These are phyloP conservation scores for Pistacia atlantica DNA, from an alignment of 345 rosid genomes.

Conservation along the genomic window DNA sequence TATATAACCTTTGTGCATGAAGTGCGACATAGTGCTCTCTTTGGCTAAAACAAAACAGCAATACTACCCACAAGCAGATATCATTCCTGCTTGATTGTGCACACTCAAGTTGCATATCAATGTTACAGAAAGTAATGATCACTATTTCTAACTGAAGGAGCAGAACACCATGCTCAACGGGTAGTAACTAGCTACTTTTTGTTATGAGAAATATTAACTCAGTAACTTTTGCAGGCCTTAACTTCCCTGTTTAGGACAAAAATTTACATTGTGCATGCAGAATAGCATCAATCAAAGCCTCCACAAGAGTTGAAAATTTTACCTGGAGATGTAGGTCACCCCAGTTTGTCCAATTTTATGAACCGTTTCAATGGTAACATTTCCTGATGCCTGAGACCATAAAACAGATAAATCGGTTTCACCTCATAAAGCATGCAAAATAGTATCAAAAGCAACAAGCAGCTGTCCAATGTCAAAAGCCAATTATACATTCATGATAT, in stretches of 20 bases:
- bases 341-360: slow-evolving; percentile 94
- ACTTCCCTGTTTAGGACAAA: not conserved
- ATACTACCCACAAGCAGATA: no score
- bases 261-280: not conserved
- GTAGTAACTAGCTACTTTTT: no score
- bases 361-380: slow-evolving; percentile 87
- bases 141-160: not conserved
- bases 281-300: slow-evolving; percentile 1
- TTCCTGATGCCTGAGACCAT: slow-evolving; percentile 82
- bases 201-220: not conserved
- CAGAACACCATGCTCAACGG: not conserved
- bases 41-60: not conserved
- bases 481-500: not conserved
- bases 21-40: not conserved
- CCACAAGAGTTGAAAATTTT: slow-evolving; percentile 18
- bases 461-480: not conserved
- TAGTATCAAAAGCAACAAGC: slow-evolving; percentile 1
- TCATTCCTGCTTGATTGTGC: no score
- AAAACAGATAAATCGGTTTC: slow-evolving; percentile 14
- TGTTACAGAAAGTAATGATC: not conserved
- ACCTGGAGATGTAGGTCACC: slow-evolving; percentile 94
- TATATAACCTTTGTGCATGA: not conserved
- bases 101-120: not conserved
- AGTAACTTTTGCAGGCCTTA: not conserved
- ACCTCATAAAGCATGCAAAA: slow-evolving; percentile 9